Evolutionary conservation across 1,284 basidiomycete species (phyloP).

Genomic region (Ustilago curta): DNA sequence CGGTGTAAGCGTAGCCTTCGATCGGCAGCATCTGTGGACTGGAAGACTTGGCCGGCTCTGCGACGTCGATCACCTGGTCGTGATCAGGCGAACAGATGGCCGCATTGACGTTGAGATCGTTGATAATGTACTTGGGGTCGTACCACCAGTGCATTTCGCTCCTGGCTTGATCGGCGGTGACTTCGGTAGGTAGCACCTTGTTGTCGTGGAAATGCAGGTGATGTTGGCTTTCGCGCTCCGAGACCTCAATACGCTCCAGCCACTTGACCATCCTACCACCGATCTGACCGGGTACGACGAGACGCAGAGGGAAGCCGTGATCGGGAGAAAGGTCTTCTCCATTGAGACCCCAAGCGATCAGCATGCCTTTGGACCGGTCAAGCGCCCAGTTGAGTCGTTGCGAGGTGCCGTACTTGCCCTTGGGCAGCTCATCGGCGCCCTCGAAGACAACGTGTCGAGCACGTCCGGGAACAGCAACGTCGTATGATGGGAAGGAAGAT

Average conservation of each 20-base stretch:
- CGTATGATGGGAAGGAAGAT: conserved; percentile 62
- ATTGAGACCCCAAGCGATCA: conserved; percentile 78
- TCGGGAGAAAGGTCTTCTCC: conserved; percentile 73
- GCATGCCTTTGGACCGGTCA: conserved; percentile 74
- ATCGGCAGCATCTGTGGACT: conserved; percentile 50
- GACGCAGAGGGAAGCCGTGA: conserved; percentile 77
- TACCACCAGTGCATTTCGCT: conserved; percentile 77
- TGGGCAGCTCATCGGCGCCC: conserved; percentile 75
- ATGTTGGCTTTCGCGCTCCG: conserved; percentile 74
- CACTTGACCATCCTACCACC: conserved; percentile 75
- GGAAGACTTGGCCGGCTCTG: neutral
- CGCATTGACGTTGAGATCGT: conserved; percentile 77
- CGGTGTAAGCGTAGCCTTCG: conserved; percentile 77
- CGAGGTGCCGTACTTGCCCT: conserved; percentile 78
- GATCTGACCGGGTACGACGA: conserved; percentile 78
- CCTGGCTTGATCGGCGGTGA: conserved; percentile 75
- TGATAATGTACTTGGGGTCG: conserved; percentile 73
- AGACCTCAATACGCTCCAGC: conserved; percentile 76
- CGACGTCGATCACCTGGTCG: conserved; percentile 72
- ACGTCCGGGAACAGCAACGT: conserved; percentile 58
- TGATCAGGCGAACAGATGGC: conserved; percentile 76
- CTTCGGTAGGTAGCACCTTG: conserved; percentile 75
- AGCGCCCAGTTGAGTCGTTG: conserved; percentile 74
- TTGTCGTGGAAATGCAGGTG: conserved; percentile 73
- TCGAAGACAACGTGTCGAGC: conserved; percentile 77